Evolutionary conservation across 2,329 filamentous ascomycete species (phyloP), one percentile per base, ranked within the genome.

Genomic region (Cladosporium sp.): DNA sequence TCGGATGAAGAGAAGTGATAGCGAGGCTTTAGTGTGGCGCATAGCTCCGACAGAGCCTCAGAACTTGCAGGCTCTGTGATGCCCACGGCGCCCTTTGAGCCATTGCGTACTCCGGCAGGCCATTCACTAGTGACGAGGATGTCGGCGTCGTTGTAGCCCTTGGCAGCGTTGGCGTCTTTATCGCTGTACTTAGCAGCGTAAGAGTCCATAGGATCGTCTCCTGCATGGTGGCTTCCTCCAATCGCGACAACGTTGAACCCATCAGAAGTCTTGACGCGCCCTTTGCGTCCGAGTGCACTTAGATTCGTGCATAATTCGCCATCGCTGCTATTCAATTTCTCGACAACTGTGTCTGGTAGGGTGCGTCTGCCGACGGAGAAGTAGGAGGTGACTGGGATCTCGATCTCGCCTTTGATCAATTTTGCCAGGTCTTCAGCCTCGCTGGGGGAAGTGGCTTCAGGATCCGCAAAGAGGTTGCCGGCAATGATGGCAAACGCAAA

Each of bases 91-190:
- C 66, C 65, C 16, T 65, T 66, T 5, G 72, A 70, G 16, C 71
- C 71, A 31, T 72, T n/a, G 90, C 77, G 2, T 82, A 73, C 2
- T 88, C 83, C 53, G 87, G 88, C 2, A 3, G 95, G 94, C 95
- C 95, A 99, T 72, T 91, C 84, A 37, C 88, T 87, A 0, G 95
- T 98, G 64, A 99, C 81, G 18, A 99, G 83, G 61, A 99, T 93
- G 75, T 99, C 94, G 52, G 91, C 88, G 35, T 83, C 86, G 72
- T 93, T 89, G 21, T 91, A 91, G 26, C 92, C 91, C 57, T 72
- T 72, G 44, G 70, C 72, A 10, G 69, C 67, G 58, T 70, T 60
- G 26, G 90, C 90, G 75, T 98, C 94, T 57, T 87, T 86, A 62
- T 88, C 84, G 5, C 88, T 90, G 77, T 96, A 94, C 66, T 87